Conservation (phyloP, 331 rosid species). For the Pyracantha coccinea region DNA sequence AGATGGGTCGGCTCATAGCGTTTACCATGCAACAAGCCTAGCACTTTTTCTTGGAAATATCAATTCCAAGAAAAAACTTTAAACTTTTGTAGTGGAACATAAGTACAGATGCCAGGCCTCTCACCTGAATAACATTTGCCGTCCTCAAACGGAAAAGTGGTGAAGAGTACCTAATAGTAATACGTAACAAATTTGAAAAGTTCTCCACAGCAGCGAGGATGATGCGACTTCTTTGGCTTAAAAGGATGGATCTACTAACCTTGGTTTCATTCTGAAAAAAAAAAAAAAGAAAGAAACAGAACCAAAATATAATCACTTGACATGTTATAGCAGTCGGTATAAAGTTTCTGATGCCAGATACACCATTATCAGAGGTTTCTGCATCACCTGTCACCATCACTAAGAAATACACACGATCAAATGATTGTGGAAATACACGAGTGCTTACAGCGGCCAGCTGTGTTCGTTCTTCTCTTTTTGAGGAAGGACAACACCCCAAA, state of each 20-base stretch:
- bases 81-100: not conserved
- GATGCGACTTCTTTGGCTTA: constrained; percentile 59
- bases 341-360: not conserved
- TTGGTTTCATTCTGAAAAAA: constrained; percentile 67
- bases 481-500: constrained; percentile 94
- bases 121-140: constrained; percentile 74
- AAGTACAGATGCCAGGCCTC: not conserved
- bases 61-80: not conserved
- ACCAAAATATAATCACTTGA: not conserved
- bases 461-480: constrained; percentile 77
- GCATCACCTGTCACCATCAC: constrained; percentile 1
- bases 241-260: constrained; percentile 81
- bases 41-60: not conserved
- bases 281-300: not conserved
- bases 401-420: not conserved
- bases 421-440: constrained; percentile 1
- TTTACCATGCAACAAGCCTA: not conserved
- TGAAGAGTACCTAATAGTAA: constrained; percentile 73
- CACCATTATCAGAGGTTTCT: not conserved
- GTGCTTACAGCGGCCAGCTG: constrained; percentile 79
- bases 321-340: constrained; percentile 3
- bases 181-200: constrained; percentile 56
- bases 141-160: constrained; percentile 86
- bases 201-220: constrained; percentile 51
- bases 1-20: not conserved